Base-by-base conservation (phyloP, 2,329 filamentous ascomycete genomes). In the Lachnellula occidentalis region DNA sequence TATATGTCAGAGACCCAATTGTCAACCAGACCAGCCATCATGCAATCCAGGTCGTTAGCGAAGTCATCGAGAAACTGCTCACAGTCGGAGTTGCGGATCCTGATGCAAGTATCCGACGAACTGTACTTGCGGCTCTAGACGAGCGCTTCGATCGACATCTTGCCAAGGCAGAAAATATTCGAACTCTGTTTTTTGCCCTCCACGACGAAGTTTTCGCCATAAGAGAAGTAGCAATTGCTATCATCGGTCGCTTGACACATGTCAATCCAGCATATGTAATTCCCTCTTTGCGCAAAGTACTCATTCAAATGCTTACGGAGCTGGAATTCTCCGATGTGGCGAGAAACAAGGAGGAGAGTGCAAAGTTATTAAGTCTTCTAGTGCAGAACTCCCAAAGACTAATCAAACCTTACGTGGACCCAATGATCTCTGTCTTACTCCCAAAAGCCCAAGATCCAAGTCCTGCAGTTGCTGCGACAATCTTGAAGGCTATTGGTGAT, bases 211-310 rank as follows among this genome's bases (percentile, higher is more conserved):
- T 91, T 1, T 99, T 97, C 61, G 79, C 85, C 2, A 96, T 97
- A 56, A 82, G 95, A 64, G 92, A 99, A 73, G 92, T 94, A 27
- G 89, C 94, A 8, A 96, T 99, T 66, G 87, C 90, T 17, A 96
- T 99, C 61, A 96, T 99, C 65, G 95, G 94, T 34, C 90, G 95
- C 12, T 77, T 99, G 54, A 95, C 94, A 0, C 82, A 83, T 50
- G 86, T 91, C 61, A 99, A 99, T 61, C 95, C 94, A 1, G 95
- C 95, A 55, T 99, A 99, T 71, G 92, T 99, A 62, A 95, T 99
- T 66, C 94, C 95, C 1, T 95, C 94, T 0, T 73, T 99, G 39
- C 87, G 94, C 59, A 99, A 99, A 72, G 88, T 95, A 5, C 82
- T 99, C 24, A 92, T 99, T 55, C 95, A 99, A 71, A 86, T 99